phyloP scores from a whole-genome alignment of 805 yeast species.

The Schizosaccharomyces pombe region ASM294v3 CU329670.1:3512501-3513000 shows the following conservation, averaged over 20 bases:
- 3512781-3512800: constrained; percentile 40
- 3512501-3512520: constrained; percentile 35
- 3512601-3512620: constrained; percentile 49
- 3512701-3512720: constrained; percentile 22
- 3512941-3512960: constrained; percentile 41
- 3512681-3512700: constrained; percentile 15
- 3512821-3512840: neutral
- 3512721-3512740: constrained; percentile 80
- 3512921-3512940: constrained; percentile 86
- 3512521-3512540: constrained; percentile 45
- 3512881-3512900: constrained; percentile 65
- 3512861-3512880: constrained; percentile 69
- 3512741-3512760: constrained; percentile 64
- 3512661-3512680: constrained; percentile 18
- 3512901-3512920: constrained; percentile 71
- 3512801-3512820: neutral
- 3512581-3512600: constrained; percentile 45
- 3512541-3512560: constrained; percentile 37
- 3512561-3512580: constrained; percentile 46
- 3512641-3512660: constrained; percentile 19
- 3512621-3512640: constrained; percentile 31
- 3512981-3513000: constrained; percentile 9
- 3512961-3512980: neutral
- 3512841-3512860: constrained; percentile 50
- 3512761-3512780: constrained; percentile 69